Evolutionary conservation across 2,329 filamentous ascomycete species (phyloP).

Genomic region (Cadophora malorum): DNA sequence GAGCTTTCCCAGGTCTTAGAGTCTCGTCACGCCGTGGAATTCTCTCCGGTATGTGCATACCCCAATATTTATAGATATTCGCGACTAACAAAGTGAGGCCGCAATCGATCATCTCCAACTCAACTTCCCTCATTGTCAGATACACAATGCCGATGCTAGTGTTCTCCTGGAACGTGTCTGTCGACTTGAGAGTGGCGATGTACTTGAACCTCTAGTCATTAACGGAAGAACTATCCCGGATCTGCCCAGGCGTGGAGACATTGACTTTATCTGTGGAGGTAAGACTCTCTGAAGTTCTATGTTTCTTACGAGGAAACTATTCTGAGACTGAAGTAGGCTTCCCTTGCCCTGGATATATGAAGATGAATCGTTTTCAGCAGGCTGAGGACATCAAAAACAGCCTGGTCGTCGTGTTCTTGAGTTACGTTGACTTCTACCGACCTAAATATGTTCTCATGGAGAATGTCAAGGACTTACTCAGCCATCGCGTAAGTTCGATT

Average conservation of each 20-base stretch:
- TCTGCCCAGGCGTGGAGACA: constrained; percentile 27
- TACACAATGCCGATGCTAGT: constrained; percentile 21
- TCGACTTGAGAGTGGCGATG: constrained; percentile 7
- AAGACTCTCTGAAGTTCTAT: no score
- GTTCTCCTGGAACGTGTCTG: constrained; percentile 17
- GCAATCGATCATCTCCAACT: background rate
- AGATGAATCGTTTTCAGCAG: constrained; percentile 26
- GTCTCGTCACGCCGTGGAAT: constrained; percentile 10
- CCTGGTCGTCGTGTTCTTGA: constrained; percentile 33
- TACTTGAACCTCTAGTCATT: background rate
- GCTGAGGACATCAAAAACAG: constrained; percentile 35
- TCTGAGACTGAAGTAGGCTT: no score
- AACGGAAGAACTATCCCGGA: constrained; percentile 11
- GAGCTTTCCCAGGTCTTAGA: constrained; percentile 12
- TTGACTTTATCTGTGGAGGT: constrained; percentile 32
- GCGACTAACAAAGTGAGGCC: background rate
- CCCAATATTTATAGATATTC: no score
- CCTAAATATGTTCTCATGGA: constrained; percentile 40
- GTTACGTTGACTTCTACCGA: constrained; percentile 37
- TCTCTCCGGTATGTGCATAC: background rate
- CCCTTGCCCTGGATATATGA: constrained; percentile 24
- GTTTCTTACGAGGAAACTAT: no score
- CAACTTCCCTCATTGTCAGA: background rate
- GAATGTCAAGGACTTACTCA: constrained; percentile 34
- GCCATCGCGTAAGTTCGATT: constrained; percentile 20